Base-by-base conservation (phyloP, 306 rosid species). In the Lathyrus sativus region DNA sequence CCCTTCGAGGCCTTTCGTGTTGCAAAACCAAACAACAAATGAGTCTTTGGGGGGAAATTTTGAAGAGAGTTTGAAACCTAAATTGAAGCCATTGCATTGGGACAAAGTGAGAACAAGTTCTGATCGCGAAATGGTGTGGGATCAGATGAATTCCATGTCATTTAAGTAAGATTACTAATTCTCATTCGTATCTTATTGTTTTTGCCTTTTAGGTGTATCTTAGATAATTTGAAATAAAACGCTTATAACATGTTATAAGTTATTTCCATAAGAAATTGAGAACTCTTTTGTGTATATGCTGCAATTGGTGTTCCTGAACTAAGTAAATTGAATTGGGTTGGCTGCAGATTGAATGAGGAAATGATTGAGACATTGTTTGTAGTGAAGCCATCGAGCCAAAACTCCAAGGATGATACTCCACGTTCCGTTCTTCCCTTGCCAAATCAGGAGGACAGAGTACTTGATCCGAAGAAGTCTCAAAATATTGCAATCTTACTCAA, bases 31-130 rank as follows among this genome's bases (percentile, higher is more conserved):
- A 44, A 71, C 71, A 29, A 71, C 62, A 3, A 55, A 45, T 41
- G 78, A 78, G 9, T 56, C 67, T 11, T 38, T 63, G 73, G 89
- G 75, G 68, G 76, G 64, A 11, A 66, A 26, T 26, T 1, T 7
- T 35, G 91, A 84, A 67, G 96, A 82, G 51, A 70, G 57, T 43
- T 78, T 75, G 0, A 93, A 87, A 41, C 96, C 85, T 0, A 93
- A 81, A 78, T 75, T 93, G 77, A 93, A 90, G 90, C 85, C 97
- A 0, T 60, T 93, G 53, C 96, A 93, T 68, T 88, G 97, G 99
- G 97, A 93, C 73, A 93, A 93, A 85, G 99, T 90, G 8, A 88
- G 96, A 82, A 87, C 99, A 4, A 93, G 89, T 78, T 88, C 97
- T 48, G 90, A 88, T 65, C 85, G 92, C 29, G 97, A 82, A 79